Evolutionary conservation across 2,329 filamentous ascomycete species (phyloP).

Genomic region (Trichoderma sp.): DNA sequence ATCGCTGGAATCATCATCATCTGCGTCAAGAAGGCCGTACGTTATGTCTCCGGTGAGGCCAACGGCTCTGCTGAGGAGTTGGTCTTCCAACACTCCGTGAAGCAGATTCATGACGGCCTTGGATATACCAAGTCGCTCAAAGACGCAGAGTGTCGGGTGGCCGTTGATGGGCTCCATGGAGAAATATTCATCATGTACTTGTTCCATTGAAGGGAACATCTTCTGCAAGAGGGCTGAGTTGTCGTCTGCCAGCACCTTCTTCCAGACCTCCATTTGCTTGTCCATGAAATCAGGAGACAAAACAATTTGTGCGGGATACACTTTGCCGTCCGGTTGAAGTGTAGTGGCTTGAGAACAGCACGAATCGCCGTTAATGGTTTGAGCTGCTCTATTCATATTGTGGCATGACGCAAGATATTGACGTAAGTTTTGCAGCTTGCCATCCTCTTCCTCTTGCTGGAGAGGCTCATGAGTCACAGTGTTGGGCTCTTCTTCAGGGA

Average conservation of each 20-base stretch:
- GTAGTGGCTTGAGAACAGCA: slow-evolving; percentile 26
- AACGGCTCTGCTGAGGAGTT: slow-evolving; percentile 29
- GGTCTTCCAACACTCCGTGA: slow-evolving; percentile 29
- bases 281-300: not conserved
- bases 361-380: not conserved
- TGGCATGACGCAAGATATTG: not conserved
- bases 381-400: not conserved
- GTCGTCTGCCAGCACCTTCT: not conserved
- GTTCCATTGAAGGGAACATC: slow-evolving; percentile 33
- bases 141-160: slow-evolving; percentile 35
- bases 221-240: not conserved
- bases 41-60: slow-evolving; percentile 32
- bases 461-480: not conserved
- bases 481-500: not conserved
- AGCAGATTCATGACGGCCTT: slow-evolving; percentile 37
- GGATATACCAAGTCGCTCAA: slow-evolving; percentile 37
- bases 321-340: not conserved
- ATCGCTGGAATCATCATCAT: slow-evolving; percentile 25
- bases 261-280: not conserved
- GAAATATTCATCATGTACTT: slow-evolving; percentile 36
- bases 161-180: slow-evolving; percentile 34
- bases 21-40: not conserved
- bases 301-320: not conserved
- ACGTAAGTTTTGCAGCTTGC: not conserved
- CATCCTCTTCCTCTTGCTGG: not conserved